These are phyloP conservation scores for Tricholoma sp. DNA, from an alignment of 768 basidiomycete genomes.

Conservation along the genomic window DNA sequence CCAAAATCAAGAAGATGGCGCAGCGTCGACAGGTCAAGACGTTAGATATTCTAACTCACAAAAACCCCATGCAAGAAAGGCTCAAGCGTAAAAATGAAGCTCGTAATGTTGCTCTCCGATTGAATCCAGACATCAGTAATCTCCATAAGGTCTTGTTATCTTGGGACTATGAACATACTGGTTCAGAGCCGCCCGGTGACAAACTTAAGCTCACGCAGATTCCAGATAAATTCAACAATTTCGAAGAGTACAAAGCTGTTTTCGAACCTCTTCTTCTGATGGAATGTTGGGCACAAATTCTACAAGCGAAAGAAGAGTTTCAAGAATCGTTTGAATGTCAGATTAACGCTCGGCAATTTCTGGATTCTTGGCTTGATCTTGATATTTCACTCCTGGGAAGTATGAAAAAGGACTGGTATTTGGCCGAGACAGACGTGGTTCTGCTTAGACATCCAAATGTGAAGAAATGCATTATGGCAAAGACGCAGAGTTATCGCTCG, in stretches of 20 bases:
- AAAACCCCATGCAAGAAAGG: conserved; percentile 44
- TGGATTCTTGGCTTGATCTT: conserved; percentile 80
- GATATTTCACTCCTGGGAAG: conserved; percentile 57
- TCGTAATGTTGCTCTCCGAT: conserved; percentile 56
- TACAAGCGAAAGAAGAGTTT: conserved; percentile 67
- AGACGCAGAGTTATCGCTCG: conserved; percentile 37
- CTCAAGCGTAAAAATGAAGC: conserved; percentile 55
- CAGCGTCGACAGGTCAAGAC: conserved; percentile 62
- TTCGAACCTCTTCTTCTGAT: conserved; percentile 84
- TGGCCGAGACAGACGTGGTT: conserved; percentile 84
- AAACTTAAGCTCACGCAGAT: conserved; percentile 37
- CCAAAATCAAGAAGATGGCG: conserved; percentile 49
- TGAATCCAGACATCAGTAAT: conserved; percentile 77
- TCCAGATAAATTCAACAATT: conserved; percentile 60
- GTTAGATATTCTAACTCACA: conserved; percentile 46
- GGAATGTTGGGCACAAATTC: conserved; percentile 89
- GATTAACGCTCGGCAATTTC: conserved; percentile 62
- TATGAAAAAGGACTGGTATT: conserved; percentile 64
- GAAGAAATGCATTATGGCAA: conserved; percentile 60
- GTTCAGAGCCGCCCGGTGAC: conserved; percentile 56
- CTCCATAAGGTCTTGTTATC: conserved; percentile 76
- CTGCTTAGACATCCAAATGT: conserved; percentile 58
- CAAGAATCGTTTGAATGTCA: conserved; percentile 53
- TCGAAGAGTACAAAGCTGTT: conserved; percentile 61
- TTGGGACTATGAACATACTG: conserved; percentile 78